Conservation (phyloP, 768 basidiomycete species). For the Agrocybe praecox region DNA sequence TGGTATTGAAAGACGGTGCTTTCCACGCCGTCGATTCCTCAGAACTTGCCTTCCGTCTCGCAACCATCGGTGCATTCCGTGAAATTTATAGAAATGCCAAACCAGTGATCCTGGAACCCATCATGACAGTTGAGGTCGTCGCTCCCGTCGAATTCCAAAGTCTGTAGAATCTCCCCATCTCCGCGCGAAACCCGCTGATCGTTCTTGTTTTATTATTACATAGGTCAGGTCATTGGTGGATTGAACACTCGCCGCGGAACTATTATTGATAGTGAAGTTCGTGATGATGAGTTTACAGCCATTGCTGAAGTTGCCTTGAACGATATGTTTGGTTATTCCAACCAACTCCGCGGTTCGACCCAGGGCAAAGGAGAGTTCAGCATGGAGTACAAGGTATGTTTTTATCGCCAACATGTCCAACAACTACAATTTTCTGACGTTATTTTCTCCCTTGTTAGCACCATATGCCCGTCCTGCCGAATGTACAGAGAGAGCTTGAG, state of each 20-base stretch:
- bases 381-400: conserved; percentile 75
- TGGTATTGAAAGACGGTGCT: conserved; percentile 90
- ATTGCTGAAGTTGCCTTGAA: conserved; percentile 92
- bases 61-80: conserved; percentile 89
- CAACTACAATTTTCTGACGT: background rate
- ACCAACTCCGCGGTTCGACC: conserved; percentile 88
- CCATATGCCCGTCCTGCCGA: conserved; percentile 83
- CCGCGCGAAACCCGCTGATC: no score
- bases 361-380: conserved; percentile 95
- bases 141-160: conserved; percentile 97
- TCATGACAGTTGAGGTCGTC: conserved; percentile 98
- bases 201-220: no score
- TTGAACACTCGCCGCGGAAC: conserved; percentile 91
- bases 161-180: conserved; percentile 35
- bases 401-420: background rate
- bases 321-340: conserved; percentile 99
- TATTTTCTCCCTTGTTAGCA: conserved; percentile 38
- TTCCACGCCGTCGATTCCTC: conserved; percentile 96
- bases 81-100: conserved; percentile 80
- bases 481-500: conserved; percentile 86
- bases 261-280: conserved; percentile 93
- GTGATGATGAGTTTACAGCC: conserved; percentile 95
- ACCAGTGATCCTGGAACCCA: conserved; percentile 91
- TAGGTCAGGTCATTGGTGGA: conserved; percentile 89
- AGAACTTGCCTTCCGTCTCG: conserved; percentile 92